Conservation (phyloP, 2,329 filamentous ascomycete genomes). For the Diatrype stigma region DNA sequence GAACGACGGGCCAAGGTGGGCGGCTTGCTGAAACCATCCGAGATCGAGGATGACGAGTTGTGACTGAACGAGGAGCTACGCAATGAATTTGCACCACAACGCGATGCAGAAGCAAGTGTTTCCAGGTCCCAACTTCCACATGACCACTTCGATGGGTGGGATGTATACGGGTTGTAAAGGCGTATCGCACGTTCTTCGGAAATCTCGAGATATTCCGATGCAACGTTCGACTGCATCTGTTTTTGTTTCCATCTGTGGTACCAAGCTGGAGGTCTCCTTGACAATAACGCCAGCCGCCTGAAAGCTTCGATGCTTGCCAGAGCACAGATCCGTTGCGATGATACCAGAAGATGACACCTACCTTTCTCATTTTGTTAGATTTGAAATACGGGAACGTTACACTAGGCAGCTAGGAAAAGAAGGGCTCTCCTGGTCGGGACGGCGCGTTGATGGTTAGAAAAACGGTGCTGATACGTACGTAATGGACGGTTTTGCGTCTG, state of each 20-base stretch:
- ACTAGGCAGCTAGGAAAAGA: neutral
- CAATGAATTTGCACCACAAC: constrained; percentile 50
- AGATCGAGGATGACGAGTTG: constrained; percentile 85
- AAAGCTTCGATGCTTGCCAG: neutral
- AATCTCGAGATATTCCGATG: constrained; percentile 6
- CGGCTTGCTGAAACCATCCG: constrained; percentile 93
- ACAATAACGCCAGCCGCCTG: neutral
- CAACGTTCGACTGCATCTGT: constrained; percentile 5
- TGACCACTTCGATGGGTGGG: constrained; percentile 28
- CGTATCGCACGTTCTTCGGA: constrained; percentile 11
- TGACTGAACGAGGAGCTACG: constrained; percentile 74
- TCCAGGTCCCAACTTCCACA: constrained; percentile 10
- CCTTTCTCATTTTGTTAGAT: neutral
- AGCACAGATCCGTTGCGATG: neutral
- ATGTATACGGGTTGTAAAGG: constrained; percentile 35
- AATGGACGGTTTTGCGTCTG: too few relatives aligned
- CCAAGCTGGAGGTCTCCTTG: constrained; percentile 7
- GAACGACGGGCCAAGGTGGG: constrained; percentile 93
- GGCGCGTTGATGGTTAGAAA: too few relatives aligned
- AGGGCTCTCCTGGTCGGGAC: too few relatives aligned
- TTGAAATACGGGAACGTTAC: neutral
- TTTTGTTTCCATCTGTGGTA: constrained; percentile 12
- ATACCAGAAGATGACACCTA: neutral
- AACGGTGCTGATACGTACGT: too few relatives aligned
- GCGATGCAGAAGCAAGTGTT: constrained; percentile 24